phyloP scores from a whole-genome alignment of 2,329 filamentous ascomycete genomes.

The Pyricularia sp. region DNA sequence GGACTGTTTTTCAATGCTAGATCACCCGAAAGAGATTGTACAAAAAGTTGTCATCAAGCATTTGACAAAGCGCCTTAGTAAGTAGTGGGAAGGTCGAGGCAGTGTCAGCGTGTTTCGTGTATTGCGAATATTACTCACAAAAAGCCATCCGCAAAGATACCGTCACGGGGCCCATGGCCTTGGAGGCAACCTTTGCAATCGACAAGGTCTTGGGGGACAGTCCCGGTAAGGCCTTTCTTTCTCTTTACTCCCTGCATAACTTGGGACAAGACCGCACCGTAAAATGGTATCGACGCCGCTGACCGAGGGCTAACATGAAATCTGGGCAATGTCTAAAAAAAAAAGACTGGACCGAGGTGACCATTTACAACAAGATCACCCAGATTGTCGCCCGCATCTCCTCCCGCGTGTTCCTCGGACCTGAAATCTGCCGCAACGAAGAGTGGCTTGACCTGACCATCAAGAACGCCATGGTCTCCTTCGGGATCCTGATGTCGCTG shows the following conservation, averaged over 20 bases:
- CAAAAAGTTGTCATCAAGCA: neutral
- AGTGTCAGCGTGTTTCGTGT: neutral
- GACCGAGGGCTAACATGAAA: neutral
- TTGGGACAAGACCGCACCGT: neutral
- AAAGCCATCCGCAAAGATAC: neutral
- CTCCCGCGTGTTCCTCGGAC: neutral
- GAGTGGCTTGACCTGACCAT: neutral
- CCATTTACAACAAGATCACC: too few relatives aligned
- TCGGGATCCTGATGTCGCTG: neutral
- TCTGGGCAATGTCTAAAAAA: too few relatives aligned
- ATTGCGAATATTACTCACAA: neutral
- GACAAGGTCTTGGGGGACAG: neutral
- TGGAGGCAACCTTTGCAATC: neutral
- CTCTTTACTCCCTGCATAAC: neutral
- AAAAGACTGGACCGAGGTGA: neutral
- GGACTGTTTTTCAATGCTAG: neutral
- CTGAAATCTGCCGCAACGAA: neutral
- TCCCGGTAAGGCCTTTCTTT: neutral
- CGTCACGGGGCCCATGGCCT: neutral
- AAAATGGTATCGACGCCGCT: neutral
- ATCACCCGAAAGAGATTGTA: neutral
- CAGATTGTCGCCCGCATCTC: neutral
- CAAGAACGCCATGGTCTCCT: neutral
- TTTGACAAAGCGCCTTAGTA: constrained; percentile 1
- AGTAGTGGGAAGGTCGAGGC: neutral